Base-by-base conservation (phyloP, 257 asterid species). In the Solanum virginianum region DNA sequence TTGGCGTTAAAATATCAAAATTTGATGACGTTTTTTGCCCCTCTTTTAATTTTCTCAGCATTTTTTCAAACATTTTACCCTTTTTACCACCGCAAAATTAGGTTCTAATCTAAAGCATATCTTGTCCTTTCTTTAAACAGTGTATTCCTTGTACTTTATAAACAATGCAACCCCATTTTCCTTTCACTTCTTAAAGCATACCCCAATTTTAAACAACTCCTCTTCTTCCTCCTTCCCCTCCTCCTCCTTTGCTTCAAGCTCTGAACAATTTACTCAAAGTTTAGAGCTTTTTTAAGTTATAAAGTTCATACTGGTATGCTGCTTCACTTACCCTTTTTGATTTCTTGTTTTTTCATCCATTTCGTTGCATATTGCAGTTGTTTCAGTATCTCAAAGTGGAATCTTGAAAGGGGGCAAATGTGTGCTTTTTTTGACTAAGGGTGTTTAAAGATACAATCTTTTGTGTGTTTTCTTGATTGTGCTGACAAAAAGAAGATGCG, bases 401-500 rank as follows among this genome's bases (percentile, higher is more conserved):
- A 51, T 51, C 47, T 26, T 77, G 47, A 77, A 26, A n/a, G 17
- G 62, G 6, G 59, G n/a, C 0, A 1, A n/a, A 24, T 77, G 60
- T 77, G 45, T 51, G 24, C 2, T 51, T 2, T 51, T n/a, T 74
- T 12, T 45, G 1, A 77, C 20, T 51, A 77, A 77, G 82, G 82
- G 62, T 51, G 63, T 77, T 8, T 51, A 83, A 68, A 83, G 63
- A 82, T 11, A 49, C 70, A 68, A 53, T 83, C 6, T 29, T 51
- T 68, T 41, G 2, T 29, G 13, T 66, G 60, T 83, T 85, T 83
- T 86, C 72, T 85, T 86, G 87, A 22, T 81, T 87, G 80, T 51
- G 36, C 26, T 39, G 22, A 16, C 5, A 18, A 32, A 18, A 72
- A 49, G 4, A 49, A 90, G 81, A 96, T 96, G 99, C 94, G 97